A percentile compares a stretch with the other conserved stretches of the same genome.
Conservation (phyloP, 1,284 basidiomycete genomes). For the Phellopilus nigrolimitatus region DNA sequence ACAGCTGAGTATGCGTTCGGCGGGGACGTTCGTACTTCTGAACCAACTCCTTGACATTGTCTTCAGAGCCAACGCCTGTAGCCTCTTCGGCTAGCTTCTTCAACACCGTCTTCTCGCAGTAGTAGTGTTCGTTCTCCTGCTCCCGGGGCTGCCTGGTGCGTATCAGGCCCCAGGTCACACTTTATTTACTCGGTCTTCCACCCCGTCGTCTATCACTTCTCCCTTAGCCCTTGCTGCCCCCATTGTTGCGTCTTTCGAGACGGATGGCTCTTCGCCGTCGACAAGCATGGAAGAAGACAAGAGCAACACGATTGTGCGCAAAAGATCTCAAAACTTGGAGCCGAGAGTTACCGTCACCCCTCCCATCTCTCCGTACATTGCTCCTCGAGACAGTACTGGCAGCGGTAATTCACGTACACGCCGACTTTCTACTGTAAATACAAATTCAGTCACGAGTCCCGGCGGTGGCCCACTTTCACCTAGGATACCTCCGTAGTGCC, state of each 20-base stretch:
- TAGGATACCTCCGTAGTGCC: conserved; percentile 74
- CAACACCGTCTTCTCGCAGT: conserved; percentile 28
- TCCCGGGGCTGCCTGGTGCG: conserved; percentile 32
- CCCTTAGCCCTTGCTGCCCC: conserved; percentile 76
- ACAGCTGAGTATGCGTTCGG: conserved; percentile 61
- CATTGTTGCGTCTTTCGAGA: conserved; percentile 63
- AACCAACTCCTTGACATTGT: conserved; percentile 60
- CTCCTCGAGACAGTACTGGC: conserved; percentile 48
- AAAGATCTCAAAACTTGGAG: conserved; percentile 62
- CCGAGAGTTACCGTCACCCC: conserved; percentile 66
- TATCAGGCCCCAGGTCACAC: conserved; percentile 43
- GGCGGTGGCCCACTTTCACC: conserved; percentile 77
- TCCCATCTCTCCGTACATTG: conserved; percentile 66
- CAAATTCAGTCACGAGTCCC: conserved; percentile 50
- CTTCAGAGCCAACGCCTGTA: conserved; percentile 52
- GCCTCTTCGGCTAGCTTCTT: conserved; percentile 53
- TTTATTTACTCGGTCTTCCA: conserved; percentile 70
- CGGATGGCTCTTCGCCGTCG: conserved; percentile 43
- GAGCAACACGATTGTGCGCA: conserved; percentile 44
- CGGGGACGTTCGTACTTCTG: conserved; percentile 42
- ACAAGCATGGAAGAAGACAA: conserved; percentile 26
- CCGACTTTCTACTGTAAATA: conserved; percentile 69
- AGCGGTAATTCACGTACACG: conserved; percentile 50
- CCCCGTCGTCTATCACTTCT: conserved; percentile 79
- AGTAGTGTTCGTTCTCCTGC: conserved; percentile 26